Conservation (phyloP, 805 yeast genomes). For the Kuraishia hungarica region DNA sequence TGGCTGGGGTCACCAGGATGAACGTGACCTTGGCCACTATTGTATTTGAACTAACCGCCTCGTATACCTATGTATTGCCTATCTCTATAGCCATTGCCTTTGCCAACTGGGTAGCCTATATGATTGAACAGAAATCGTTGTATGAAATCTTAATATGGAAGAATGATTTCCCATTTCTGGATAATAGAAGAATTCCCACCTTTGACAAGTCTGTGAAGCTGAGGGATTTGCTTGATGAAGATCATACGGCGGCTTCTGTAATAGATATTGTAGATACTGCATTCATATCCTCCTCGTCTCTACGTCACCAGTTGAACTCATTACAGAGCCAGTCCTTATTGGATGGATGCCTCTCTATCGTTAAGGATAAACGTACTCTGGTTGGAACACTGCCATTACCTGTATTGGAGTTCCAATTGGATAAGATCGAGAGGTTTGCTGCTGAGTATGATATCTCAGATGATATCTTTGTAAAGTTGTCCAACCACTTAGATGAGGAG, state of each 20-base stretch:
- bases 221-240: constrained; percentile 29
- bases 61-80: constrained; percentile 48
- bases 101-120: constrained; percentile 48
- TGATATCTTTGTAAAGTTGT: constrained; percentile 21
- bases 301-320: constrained; percentile 25
- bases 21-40: constrained; percentile 43
- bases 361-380: constrained; percentile 16
- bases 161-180: constrained; percentile 47
- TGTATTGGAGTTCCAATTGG: constrained; percentile 43
- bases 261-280: constrained; percentile 31
- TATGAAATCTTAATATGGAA: constrained; percentile 38
- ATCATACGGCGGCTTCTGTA: constrained; percentile 8
- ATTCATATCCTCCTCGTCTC: constrained; percentile 21
- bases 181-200: constrained; percentile 27
- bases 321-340: constrained; percentile 33
- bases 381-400: constrained; percentile 42
- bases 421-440: constrained; percentile 26
- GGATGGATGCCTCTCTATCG: constrained; percentile 45
- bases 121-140: constrained; percentile 40
- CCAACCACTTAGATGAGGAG: neutral
- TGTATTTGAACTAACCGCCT: constrained; percentile 45
- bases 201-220: constrained; percentile 26
- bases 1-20: constrained; percentile 52
- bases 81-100: constrained; percentile 47
- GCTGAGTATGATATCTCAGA: constrained; percentile 17